phyloP scores from a whole-genome alignment of 129 eudicot genomes.

The Flaveria brownii region DNA sequence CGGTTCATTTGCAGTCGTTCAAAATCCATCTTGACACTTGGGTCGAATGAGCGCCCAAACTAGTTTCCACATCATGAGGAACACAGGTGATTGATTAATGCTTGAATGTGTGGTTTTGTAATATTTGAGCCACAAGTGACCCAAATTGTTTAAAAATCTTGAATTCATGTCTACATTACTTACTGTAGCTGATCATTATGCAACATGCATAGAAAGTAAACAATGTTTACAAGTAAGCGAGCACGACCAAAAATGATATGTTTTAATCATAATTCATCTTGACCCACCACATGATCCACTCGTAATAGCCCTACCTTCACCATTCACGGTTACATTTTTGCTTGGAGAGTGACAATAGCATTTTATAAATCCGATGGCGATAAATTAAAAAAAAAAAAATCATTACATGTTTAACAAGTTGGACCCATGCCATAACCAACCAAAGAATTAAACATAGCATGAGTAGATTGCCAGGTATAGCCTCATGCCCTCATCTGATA shows the following conservation, averaged over 20 bases:
- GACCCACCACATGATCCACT: not conserved
- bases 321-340: not conserved
- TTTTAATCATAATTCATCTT: not conserved
- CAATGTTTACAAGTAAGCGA: not conserved
- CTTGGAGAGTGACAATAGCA: not conserved
- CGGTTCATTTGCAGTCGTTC: too few species aligned
- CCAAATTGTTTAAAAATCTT: too few species aligned
- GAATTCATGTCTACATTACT: too few species aligned
- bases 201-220: not conserved
- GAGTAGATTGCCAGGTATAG: not conserved
- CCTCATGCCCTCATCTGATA: not conserved
- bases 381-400: not conserved
- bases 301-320: not conserved
- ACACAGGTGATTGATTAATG: too few species aligned
- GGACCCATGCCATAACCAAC: not conserved
- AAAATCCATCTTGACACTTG: too few species aligned
- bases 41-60: too few species aligned
- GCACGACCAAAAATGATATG: not conserved
- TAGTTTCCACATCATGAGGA: too few species aligned
- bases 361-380: not conserved
- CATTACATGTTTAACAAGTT: not conserved
- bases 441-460: constrained; percentile 15
- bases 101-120: too few species aligned
- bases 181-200: too few species aligned
- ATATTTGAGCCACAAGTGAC: too few species aligned